Evolutionary conservation across 306 rosid species (phyloP).

Genomic region (Trichosanthes truncata): DNA sequence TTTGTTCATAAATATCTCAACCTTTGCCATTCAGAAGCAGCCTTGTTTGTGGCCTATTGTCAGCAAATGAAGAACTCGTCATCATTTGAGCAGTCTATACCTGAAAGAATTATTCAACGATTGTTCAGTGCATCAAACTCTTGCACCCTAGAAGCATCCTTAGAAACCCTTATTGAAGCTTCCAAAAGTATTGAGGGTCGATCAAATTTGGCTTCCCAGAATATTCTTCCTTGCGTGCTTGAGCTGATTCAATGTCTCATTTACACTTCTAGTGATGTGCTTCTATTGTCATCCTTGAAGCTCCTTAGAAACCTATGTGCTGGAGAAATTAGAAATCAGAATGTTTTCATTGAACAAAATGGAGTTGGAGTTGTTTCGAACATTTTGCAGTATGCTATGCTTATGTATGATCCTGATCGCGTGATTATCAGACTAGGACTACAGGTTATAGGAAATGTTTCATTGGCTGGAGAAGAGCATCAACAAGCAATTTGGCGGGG

Average conservation of each 20-base stretch:
- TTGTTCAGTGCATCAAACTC: slow-evolving; percentile 34
- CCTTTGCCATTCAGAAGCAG: not conserved
- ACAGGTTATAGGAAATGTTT: slow-evolving; percentile 73
- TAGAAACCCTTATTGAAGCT: slow-evolving; percentile 30
- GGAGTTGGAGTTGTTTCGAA: slow-evolving; percentile 33
- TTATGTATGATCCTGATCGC: slow-evolving; percentile 19
- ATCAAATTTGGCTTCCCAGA: slow-evolving; percentile 28
- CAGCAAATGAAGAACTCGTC: slow-evolving; percentile 18
- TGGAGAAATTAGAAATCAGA: slow-evolving; percentile 45
- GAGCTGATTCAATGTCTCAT: slow-evolving; percentile 18
- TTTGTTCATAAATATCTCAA: not conserved
- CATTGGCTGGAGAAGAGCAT: slow-evolving; percentile 55
- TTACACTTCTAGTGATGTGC: slow-evolving; percentile 9
- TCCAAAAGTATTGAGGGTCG: slow-evolving; percentile 44
- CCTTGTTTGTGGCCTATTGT: not conserved
- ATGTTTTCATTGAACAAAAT: slow-evolving; percentile 37
- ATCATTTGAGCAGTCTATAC: slow-evolving; percentile 21
- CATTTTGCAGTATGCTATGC: slow-evolving; percentile 29
- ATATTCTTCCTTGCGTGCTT: slow-evolving; percentile 30
- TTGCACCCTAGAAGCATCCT: slow-evolving; percentile 21
- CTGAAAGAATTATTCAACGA: slow-evolving; percentile 22
- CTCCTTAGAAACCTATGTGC: slow-evolving; percentile 65
- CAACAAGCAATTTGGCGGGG: slow-evolving; percentile 50
- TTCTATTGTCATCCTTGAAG: slow-evolving; percentile 35
- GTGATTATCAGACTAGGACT: slow-evolving; percentile 42